Conservation (phyloP, 768 basidiomycete species). For the Suillus weaverae region DNA sequence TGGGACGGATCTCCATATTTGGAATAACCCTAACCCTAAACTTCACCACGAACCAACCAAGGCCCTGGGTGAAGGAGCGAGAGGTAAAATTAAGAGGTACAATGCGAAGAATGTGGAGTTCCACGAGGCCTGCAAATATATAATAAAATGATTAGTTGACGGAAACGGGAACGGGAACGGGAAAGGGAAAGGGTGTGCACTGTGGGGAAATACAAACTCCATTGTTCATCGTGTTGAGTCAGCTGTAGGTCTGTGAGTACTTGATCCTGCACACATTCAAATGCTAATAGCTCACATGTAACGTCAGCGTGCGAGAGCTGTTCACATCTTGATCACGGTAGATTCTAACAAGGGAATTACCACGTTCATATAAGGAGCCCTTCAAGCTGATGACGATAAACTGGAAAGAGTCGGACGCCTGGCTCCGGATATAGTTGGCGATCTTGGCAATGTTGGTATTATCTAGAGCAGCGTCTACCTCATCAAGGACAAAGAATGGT, state of each 20-base stretch:
- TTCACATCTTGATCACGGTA: conserved; percentile 94
- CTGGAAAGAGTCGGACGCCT: conserved; percentile 85
- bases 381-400: conserved; percentile 98
- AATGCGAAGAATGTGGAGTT: too few relatives aligned
- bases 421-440: conserved; percentile 86
- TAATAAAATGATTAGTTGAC: too few relatives aligned
- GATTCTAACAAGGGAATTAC: conserved; percentile 89
- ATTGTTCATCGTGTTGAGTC: conserved; percentile 61
- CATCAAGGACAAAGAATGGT: conserved; percentile 98
- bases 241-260: conserved; percentile 36
- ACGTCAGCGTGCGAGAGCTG: conserved; percentile 86
- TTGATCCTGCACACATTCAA: neutral
- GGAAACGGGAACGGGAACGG: too few relatives aligned
- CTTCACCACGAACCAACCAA: too few relatives aligned
- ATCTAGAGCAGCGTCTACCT: conserved; percentile 96
- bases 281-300: conserved; percentile 62
- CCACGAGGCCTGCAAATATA: too few relatives aligned
- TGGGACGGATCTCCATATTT: too few relatives aligned
- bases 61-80: too few relatives aligned
- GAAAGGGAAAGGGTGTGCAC: too few relatives aligned
- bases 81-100: too few relatives aligned
- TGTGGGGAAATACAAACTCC: neutral
- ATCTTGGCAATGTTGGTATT: conserved; percentile 98
- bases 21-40: too few relatives aligned
- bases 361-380: conserved; percentile 87